Conservation (phyloP, 2,329 filamentous ascomycete species). For the Fusarium paranaense region DNA sequence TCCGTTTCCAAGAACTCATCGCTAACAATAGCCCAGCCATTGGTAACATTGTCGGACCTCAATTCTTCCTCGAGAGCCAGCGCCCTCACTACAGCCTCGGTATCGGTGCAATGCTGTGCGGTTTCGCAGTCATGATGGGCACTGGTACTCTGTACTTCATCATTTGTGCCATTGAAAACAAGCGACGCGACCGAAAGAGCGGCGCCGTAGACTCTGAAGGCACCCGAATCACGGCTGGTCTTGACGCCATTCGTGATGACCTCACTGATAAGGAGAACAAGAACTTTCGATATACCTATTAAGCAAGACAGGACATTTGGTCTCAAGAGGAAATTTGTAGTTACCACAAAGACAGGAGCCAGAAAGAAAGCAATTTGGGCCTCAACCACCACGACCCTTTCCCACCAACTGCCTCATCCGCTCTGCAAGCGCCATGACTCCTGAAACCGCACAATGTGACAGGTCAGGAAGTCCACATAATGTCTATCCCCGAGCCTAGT, state of each 20-base stretch:
- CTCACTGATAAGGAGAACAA: neutral
- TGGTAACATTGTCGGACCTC: slow-evolving; percentile 46
- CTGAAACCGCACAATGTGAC: too few relatives aligned
- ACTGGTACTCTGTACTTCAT: slow-evolving; percentile 33
- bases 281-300: neutral
- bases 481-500: too few relatives aligned
- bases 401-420: too few relatives aligned
- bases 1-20: neutral
- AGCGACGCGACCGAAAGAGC: slow-evolving; percentile 12
- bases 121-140: slow-evolving; percentile 37
- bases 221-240: neutral
- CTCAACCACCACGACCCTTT: too few relatives aligned
- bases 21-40: slow-evolving; percentile 14
- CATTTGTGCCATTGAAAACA: slow-evolving; percentile 38
- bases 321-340: too few relatives aligned
- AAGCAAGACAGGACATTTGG: too few relatives aligned
- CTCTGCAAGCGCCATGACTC: too few relatives aligned
- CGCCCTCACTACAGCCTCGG: slow-evolving; percentile 42
- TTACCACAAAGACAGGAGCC: too few relatives aligned
- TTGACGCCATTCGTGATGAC: neutral
- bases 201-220: neutral
- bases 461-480: too few relatives aligned
- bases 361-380: too few relatives aligned
- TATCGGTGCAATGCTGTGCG: slow-evolving; percentile 40
- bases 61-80: slow-evolving; percentile 40